Percentiles rank a stretch among this genome's conserved stretches.
Evolutionary conservation across 78 protist species (phyloP).

Genomic region (Cyanophora paradoxa): DNA sequence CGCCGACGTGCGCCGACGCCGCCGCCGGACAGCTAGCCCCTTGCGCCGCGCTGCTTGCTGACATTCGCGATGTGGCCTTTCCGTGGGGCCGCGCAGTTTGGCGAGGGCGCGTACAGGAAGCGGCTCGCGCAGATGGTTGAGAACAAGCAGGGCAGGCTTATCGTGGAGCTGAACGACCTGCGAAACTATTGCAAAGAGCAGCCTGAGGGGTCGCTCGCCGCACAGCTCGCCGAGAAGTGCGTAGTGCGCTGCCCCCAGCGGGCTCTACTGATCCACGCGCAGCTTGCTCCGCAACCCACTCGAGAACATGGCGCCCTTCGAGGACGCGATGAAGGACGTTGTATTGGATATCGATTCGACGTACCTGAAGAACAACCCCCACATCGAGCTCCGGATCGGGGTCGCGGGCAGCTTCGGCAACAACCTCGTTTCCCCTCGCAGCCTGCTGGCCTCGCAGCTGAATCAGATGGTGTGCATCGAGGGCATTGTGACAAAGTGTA

Average conservation of each 20-base stretch:
- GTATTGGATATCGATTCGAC: neutral
- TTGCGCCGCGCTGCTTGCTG: too few relatives aligned
- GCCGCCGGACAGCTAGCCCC: too few relatives aligned
- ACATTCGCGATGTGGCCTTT: too few relatives aligned
- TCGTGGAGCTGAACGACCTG: conserved; percentile 43
- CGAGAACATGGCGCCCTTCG: conserved; percentile 26
- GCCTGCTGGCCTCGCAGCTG: conserved; percentile 61
- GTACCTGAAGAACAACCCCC: neutral
- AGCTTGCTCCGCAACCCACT: conserved; percentile 19
- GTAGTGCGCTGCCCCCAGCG: neutral
- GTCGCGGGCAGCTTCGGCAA: conserved; percentile 86
- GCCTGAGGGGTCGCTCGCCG: too few relatives aligned
- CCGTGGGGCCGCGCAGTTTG: too few relatives aligned
- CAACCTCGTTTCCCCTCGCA: conserved; percentile 85
- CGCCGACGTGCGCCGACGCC: too few relatives aligned
- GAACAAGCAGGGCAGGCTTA: neutral
- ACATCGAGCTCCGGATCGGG: conserved; percentile 49
- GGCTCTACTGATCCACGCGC: neutral
- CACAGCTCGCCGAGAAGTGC: neutral
- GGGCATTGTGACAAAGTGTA: conserved; percentile 95
- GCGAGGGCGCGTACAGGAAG: neutral
- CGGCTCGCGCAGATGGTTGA: conserved; percentile 6
- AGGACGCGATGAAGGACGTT: conserved; percentile 35
- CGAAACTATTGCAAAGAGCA: too few relatives aligned
- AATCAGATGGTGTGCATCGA: conserved; percentile 79